Percentiles rank a stretch among this genome's conserved stretches.
Conservation (phyloP, 495 filamentous ascomycete species). For the Mytilinidion resinicola region DNA sequence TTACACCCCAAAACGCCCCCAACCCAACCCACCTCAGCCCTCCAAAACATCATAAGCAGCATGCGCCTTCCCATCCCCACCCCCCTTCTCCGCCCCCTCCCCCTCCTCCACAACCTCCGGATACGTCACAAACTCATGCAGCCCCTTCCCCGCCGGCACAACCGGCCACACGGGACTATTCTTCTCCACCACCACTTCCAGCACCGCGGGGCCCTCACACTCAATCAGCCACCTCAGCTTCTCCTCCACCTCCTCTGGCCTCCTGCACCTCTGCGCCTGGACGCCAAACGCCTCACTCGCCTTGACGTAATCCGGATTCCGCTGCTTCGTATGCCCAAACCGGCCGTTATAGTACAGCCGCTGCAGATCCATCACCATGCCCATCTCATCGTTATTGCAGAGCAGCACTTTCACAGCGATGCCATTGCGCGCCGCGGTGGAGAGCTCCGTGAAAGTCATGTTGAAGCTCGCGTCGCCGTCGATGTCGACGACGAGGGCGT, state of each 20-base stretch:
- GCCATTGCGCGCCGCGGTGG: constrained; percentile 81
- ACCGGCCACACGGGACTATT: constrained; percentile 99
- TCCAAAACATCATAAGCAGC: too few relatives aligned
- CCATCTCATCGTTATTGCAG: constrained; percentile 93
- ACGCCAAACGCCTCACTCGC: constrained; percentile 59
- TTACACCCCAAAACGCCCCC: too few relatives aligned
- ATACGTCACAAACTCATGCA: constrained; percentile 92
- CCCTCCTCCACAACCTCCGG: constrained; percentile 58
- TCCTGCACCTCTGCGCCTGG: constrained; percentile 54
- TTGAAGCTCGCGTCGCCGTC: constrained; percentile 92
- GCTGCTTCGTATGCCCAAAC: constrained; percentile 85
- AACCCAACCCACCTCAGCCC: too few relatives aligned
- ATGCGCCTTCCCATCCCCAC: too few relatives aligned
- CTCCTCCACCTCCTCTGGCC: constrained; percentile 69
- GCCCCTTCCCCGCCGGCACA: constrained; percentile 78
- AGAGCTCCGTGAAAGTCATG: constrained; percentile 90
- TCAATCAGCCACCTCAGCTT: constrained; percentile 86
- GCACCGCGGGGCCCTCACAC: constrained; percentile 41
- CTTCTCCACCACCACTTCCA: constrained; percentile 52
- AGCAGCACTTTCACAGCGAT: constrained; percentile 89
- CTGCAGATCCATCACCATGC: constrained; percentile 97
- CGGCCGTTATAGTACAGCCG: constrained; percentile 88
- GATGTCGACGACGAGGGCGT: constrained; percentile 84
- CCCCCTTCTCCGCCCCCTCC: constrained; percentile 47
- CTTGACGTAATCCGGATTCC: constrained; percentile 88